Evolutionary conservation across 192 early-diverging fungal genomes (phyloP), one percentile per base, ranked within the genome.

Genomic region (Gryganskiella cystojenkinii): DNA sequence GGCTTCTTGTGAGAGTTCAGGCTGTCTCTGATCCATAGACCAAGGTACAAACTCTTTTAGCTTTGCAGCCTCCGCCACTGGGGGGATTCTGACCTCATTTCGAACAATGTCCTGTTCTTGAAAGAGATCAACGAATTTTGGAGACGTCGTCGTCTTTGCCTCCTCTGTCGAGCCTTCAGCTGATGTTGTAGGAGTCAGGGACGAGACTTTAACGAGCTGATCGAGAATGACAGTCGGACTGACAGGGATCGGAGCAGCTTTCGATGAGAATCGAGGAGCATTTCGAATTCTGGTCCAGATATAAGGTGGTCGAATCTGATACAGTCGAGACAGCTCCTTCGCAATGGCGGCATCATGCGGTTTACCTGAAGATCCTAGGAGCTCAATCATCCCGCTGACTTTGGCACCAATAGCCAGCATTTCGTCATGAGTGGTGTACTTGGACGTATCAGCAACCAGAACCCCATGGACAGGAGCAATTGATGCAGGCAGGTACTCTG

Each of bases 211-310:
- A 28, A 31, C 37, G 14, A 63, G 45, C 14, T 52, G 37, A 3
- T 62, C 55, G 3, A 78, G 46, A 46, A 78, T 64, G 24, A 53
- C 31, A 22, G 25, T 64, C 14, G 65, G 74, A 14, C 61, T 68
- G 4, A 14, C 54, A 0, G 74, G 74, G 24, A 53, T 59, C 4
- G 25, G 31, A 0, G 46, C 30, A 22, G 61, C 55, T 0, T 14
- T 30, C 3, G 64, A 13, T 40, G 37, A 5, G 13, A 40, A 22
- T 1, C 31, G 52, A 1, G 42, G 25, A 5, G 58, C 30, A 22
- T 25, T 11, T 1, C 74, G 74, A 7, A 69, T 33, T 31, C 74
- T 58, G 0, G 74, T 78, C 74, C 74, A 78, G 8, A 78, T 78
- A 24, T 60, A 78, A 2, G 74, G 74, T 22, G 53, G 20, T 3